Evolutionary conservation across 495 filamentous ascomycete genomes (phyloP), one percentile per base, ranked within the genome.

Genomic region (Pyronema omphalodes): DNA sequence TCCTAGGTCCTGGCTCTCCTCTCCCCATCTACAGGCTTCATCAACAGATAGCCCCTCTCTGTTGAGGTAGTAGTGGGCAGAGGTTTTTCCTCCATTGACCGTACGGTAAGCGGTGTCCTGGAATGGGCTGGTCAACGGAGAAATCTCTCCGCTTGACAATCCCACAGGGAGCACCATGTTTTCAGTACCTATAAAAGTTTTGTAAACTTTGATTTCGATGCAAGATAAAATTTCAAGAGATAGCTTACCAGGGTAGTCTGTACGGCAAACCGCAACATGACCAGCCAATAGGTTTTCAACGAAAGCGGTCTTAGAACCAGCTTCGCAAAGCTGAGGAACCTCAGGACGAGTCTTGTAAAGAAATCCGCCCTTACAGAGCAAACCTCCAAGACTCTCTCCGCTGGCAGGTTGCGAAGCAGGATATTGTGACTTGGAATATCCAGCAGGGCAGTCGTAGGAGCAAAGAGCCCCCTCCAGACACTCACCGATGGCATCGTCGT

Each of bases 31-130:
- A 74, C 91, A 98, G 36, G 80, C 91, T 14, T 88, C 68, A 59
- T 81, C 65, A 41, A 78, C 68, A 12, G 72, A 64, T 12, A 81
- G 71, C 58, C 84, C 86, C 55, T 74, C 71, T 58, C 81, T 80
- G 77, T 96, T 96, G 71, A 95, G 76, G 65, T 98, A 98, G 76
- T 96, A 98, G 70, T 98, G 93, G 45, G 88, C 88, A 35, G 83
- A 88, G 50, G 91, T 96, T 15, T 74, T 74, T 59, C 77, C 78
- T 63, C 85, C 55, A 82, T 85, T 93, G 45, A 70, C 65, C 1
- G 23, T 29, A 29, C 23, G 23, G 75, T 84, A 98, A 6, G 56
- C 54, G 43, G 66, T 71, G 37, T 61, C 61, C 19, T 79, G 76
- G 52, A 82, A 68, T 33, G 91, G 85, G 72, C 81, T 83, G 58